Base-by-base conservation (phyloP, 139 green algal genomes). In the Raphidocelis subcapitata region DNA sequence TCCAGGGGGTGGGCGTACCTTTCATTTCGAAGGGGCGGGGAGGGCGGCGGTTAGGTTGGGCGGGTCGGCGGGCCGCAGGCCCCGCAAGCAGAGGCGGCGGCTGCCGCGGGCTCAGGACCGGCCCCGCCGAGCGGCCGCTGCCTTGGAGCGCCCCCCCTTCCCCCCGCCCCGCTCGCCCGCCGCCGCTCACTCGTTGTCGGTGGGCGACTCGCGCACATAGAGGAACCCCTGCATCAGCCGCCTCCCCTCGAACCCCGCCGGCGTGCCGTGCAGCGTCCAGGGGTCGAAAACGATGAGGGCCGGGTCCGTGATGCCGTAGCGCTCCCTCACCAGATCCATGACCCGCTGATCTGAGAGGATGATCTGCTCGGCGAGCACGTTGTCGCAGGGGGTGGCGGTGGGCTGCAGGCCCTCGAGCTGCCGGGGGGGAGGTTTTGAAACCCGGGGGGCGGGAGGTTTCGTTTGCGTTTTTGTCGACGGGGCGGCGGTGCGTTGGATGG, bases 1-100 rank as follows among this genome's bases (percentile, higher is more conserved):
- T 94, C 90, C 51, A 92, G 75, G 0, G 90, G 90, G 77, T 95
- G 87, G 0, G 90, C 89, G 49, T 95, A 95, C 41, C 41, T 49
- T 8, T 49, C 12, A 12, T 49, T 8, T 49, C 12, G 8, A 49
- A 12, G 8, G 41, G 41, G 41, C 41, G 41, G 41, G 41, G 41
- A 20, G 8, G 41, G 8, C 8, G 41, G 41, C 41, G 12, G 41
- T 49, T n/a, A n/a, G n/a, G n/a, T n/a, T n/a, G n/a, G n/a, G n/a
- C n/a, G n/a, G n/a, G n/a, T n/a, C n/a, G n/a, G n/a, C n/a, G n/a
- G n/a, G n/a, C n/a, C n/a, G n/a, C n/a, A n/a, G n/a, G n/a, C n/a
- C n/a, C n/a, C n/a, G n/a, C n/a, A n/a, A n/a, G n/a, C n/a, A n/a
- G n/a, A n/a, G n/a, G n/a, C n/a, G n/a, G n/a, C n/a, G n/a, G n/a